Evolutionary conservation across 73 alveolate species (phyloP), one percentile per base, ranked within the genome.

Genomic region (Tetrahymena borealis): DNA sequence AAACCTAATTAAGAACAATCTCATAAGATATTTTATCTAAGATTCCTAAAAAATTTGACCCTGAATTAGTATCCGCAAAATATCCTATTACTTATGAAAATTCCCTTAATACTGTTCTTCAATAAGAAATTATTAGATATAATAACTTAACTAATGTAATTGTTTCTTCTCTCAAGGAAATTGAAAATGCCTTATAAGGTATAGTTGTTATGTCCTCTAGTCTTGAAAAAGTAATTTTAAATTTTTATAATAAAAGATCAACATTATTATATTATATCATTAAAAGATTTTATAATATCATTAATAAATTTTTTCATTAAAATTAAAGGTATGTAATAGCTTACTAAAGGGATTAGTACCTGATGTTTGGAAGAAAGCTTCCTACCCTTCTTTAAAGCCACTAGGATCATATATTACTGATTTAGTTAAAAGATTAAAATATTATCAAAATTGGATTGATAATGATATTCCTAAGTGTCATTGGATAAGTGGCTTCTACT

Each of bases 71-170:
- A 31, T 96, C 96, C 91, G 97, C 96, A 91, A 99, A 96, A 95
- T 99, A 98, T 94, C 99, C 99, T 2, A 98, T 98, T 13, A 95
- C 98, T 91, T 98, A 98, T 93, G 98, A 94, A 93, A 99, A 99
- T 95, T 95, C 99, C 41, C 96, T 99, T 98, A 99, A 99, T 94
- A 98, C 99, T 90, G 99, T 99, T 43, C 97, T 99, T 38, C 95
- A 98, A n/a, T 99, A 99, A 93, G 99, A 99, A 96, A 97, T 99
- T 35, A 97, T 95, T 40, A 94, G 99, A 42, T 99, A 97, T 96
- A 99, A 99, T 92, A 99, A 97, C 18, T 94, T 99, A 91, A 94
- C 98, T 85, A 96, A 95, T 90, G 96, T 97, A 18, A 94, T 91
- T 94, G 92, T 79, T 94, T 96, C 85, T 38, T 94, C 91, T 92